phyloP scores from a whole-genome alignment of 1,284 basidiomycete genomes.

The Ceratobasidium sp. region DNA sequence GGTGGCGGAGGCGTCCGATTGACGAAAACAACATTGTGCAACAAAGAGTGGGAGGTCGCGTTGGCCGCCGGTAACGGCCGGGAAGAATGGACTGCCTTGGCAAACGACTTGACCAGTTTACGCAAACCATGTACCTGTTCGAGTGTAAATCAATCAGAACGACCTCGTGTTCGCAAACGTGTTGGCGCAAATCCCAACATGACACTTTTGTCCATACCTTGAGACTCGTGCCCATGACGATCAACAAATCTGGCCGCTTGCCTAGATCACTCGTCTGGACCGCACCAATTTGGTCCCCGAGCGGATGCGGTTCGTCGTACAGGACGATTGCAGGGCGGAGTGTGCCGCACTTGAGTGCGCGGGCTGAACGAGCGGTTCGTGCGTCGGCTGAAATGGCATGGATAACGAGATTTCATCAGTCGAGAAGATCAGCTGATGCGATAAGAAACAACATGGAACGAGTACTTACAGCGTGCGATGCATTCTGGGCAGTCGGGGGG shows the following conservation, averaged over 20 bases:
- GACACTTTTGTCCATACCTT: slow-evolving; percentile 56
- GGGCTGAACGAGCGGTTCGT: slow-evolving; percentile 79
- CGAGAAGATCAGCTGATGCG: slow-evolving; percentile 20
- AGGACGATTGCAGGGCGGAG: slow-evolving; percentile 89
- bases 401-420: neutral
- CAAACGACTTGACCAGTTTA: slow-evolving; percentile 92
- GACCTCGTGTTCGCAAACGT: neutral
- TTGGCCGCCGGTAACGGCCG: slow-evolving; percentile 23
- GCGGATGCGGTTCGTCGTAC: slow-evolving; percentile 88
- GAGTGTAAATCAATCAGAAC: neutral
- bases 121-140: slow-evolving; percentile 84
- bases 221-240: slow-evolving; percentile 95
- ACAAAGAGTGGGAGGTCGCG: neutral
- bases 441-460: neutral
- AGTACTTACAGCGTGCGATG: slow-evolving; percentile 72
- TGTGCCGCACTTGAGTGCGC: slow-evolving; percentile 76
- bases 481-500: slow-evolving; percentile 88
- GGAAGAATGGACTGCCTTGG: slow-evolving; percentile 71
- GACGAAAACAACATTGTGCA: slow-evolving; percentile 72
- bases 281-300: slow-evolving; percentile 83
- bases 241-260: slow-evolving; percentile 85
- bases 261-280: slow-evolving; percentile 76
- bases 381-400: slow-evolving; percentile 68
- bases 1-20: slow-evolving; percentile 79
- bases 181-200: neutral